phyloP scores from a whole-genome alignment of 2,329 filamentous ascomycete species.

The Sordariomycetes sp. region DNA sequence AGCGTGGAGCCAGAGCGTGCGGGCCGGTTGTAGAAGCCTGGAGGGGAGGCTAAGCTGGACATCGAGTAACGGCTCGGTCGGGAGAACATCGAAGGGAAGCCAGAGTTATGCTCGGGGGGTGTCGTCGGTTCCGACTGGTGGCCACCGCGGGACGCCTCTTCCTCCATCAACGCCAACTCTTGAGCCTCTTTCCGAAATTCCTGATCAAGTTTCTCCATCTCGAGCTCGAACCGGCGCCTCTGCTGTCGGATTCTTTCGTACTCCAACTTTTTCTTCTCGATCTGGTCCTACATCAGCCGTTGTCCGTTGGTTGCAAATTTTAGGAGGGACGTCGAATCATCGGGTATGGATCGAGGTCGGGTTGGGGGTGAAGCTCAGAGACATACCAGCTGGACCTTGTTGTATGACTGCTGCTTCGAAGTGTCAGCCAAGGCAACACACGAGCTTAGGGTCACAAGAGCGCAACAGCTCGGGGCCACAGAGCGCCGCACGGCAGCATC shows the following conservation, averaged over 20 bases:
- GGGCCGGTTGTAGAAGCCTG: conserved; percentile 63
- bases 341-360: too few relatives aligned
- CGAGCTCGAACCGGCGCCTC: conserved; percentile 79
- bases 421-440: conserved; percentile 15
- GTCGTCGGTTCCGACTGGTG: conserved; percentile 94
- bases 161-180: conserved; percentile 78
- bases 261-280: conserved; percentile 89
- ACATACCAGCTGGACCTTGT: conserved; percentile 72
- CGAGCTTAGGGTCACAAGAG: background rate
- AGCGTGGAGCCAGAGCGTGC: conserved; percentile 71
- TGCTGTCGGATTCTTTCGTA: conserved; percentile 88
- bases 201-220: conserved; percentile 83
- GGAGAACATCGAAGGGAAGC: conserved; percentile 72
- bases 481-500: background rate
- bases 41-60: conserved; percentile 76
- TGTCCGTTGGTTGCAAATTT: too few relatives aligned
- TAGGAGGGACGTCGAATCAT: too few relatives aligned
- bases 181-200: conserved; percentile 75
- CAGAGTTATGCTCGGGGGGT: conserved; percentile 75
- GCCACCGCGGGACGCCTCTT: conserved; percentile 50
- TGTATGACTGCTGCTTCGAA: conserved; percentile 41
- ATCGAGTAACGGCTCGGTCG: conserved; percentile 83
- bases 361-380: too few relatives aligned
- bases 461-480: background rate
- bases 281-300: too few relatives aligned